phyloP scores from a whole-genome alignment of 495 filamentous ascomycete species.

The Hyaloscypha hepaticicola region DNA sequence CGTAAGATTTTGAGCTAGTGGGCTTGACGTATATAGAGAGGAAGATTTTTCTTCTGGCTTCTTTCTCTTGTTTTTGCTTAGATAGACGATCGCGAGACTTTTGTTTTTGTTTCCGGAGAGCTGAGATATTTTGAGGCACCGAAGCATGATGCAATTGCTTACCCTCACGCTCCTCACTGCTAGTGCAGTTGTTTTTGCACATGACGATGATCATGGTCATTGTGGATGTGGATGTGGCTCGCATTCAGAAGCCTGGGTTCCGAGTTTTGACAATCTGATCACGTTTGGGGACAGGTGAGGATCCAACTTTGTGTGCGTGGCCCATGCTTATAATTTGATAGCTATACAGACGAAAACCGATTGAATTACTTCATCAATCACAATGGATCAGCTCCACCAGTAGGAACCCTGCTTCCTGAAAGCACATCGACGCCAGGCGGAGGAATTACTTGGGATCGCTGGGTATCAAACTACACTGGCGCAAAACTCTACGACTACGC shows the following conservation, averaged over 20 bases:
- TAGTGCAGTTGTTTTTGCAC: constrained; percentile 15
- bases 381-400: constrained; percentile 58
- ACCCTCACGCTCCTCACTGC: constrained; percentile 16
- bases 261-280: constrained; percentile 50
- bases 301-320: neutral
- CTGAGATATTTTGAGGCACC: neutral
- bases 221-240: neutral
- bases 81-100: neutral
- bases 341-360: constrained; percentile 71
- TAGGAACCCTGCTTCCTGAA: constrained; percentile 49
- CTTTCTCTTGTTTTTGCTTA: neutral
- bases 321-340: constrained; percentile 16
- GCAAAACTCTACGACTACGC: constrained; percentile 72
- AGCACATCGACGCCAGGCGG: constrained; percentile 54
- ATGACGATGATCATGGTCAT: constrained; percentile 12
- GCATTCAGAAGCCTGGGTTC: constrained; percentile 20
- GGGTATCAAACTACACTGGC: constrained; percentile 53
- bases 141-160: constrained; percentile 19
- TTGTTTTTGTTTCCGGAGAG: neutral
- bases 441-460: constrained; percentile 67
- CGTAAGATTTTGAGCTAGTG: too few species aligned
- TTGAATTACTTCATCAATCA: constrained; percentile 58
- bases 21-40: neutral
- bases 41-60: neutral
- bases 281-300: constrained; percentile 62